Evolutionary conservation across 352 stramenopile species (phyloP), one percentile per base, ranked within the genome.

Genomic region (Globisporangium cystogenes): DNA sequence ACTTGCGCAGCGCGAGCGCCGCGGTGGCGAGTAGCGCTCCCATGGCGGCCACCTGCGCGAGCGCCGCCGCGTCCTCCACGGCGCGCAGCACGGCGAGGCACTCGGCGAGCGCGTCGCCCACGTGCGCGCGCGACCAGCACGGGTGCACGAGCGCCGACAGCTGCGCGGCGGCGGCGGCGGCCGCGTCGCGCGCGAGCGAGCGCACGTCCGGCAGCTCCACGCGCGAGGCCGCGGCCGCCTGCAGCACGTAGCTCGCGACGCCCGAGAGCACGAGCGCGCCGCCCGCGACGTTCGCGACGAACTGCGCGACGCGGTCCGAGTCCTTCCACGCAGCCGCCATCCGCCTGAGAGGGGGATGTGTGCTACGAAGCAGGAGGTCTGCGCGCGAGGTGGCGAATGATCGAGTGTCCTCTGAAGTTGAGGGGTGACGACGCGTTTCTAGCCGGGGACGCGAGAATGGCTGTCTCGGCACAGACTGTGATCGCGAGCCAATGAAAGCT

Each of bases 261-360:
- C 64, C 61, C 44, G 65, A 39, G 52, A 84, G 61, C 36, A 85
- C 67, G 31, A 86, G 53, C 5, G 70, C 51, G 10, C 74, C 76
- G 53, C 76, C 74, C 29, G 70, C 57, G 41, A 87, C 72, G 53
- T 87, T 79, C 35, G 74, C 76, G 29, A 87, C 57, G 51, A 87
- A 87, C 59, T 77, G 60, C 40, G 74, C 76, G 45, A 86, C 58
- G 36, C 74, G 74, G 10, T 82, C 68, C 53, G 70, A 72, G 61
- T 86, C 70, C 55, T 84, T 86, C 76, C 76, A 87, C 53, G 60
- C 42, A 10, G 57, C 39, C 12, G 20, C 16, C 1, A 20, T n/a
- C n/a, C n/a, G n/a, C n/a, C n/a, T n/a, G n/a, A n/a, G n/a, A n/a
- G n/a, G n/a, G n/a, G n/a, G n/a, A n/a, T n/a, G n/a, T n/a, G n/a